Base-by-base conservation (phyloP, 2,329 filamentous ascomycete species). In the Penicillium brasilianum region DNA sequence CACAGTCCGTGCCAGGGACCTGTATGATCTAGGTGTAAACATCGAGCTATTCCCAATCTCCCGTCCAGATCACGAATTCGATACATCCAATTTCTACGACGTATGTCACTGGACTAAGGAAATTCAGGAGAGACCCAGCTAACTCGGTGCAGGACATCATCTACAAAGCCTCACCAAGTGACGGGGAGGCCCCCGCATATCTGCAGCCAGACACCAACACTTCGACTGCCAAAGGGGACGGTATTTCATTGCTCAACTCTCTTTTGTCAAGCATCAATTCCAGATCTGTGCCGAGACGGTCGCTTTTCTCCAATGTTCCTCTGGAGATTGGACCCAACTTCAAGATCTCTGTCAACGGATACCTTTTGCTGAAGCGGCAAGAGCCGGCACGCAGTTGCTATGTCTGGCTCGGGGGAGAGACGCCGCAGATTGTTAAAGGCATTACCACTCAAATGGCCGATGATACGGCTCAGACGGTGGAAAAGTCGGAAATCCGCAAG, bases 31-130 rank as follows among this genome's bases (percentile, higher is more conserved):
- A 30, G 93, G 93, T 4, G 93, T 97, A 32, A 87, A 87, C 0
- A 96, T 99, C 62, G 94, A 98, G 71, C 81, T 99, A 0, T 99
- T 98, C 68, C 93, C 95, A 0, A 94, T 99, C 59, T 91, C 90
- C 5, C 82, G 80, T 25, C 86, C 86, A 0, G 88, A 88, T 30
- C 84, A 86, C 64, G 85, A 85, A 36, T 99, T 99, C 72, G 90
- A 97, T 66, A 82, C 91, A 4, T 83, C 86, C 59, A 93, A 90
- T 60, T 99, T 99, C 77, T 99, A 97, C 76, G 92, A 98, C 77
- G 91, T 94, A 83, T 68, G 83, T 66, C 25, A 9, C 30, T n/a
- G 4, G 22, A 16, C 34, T 13, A 34, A 7, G 18, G 5, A 8
- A n/a, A 10, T 13, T 25, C 30, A 5, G 1, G 0, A 51, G 34